Evolutionary conservation across 257 asterid species (phyloP).

Genomic region (Solanum paucissectum): DNA sequence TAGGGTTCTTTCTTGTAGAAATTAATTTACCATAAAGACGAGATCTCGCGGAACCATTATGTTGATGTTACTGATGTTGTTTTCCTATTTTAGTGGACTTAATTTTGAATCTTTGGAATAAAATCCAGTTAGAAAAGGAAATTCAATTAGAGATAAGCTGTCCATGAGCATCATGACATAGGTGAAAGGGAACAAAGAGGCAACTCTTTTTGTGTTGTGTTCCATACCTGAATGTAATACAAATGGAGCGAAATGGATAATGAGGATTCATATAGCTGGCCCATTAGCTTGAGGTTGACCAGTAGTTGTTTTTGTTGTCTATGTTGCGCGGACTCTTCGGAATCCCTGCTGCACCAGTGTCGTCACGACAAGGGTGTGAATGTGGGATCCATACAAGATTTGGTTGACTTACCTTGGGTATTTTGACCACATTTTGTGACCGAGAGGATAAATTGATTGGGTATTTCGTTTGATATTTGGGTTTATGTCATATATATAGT

Average conservation of each 20-base stretch:
- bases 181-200: neutral
- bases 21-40: neutral
- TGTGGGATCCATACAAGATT: neutral
- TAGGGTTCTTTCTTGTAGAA: neutral
- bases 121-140: too few species aligned
- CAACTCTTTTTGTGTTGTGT: neutral
- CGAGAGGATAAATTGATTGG: neutral
- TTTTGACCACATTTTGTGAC: neutral
- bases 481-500: neutral
- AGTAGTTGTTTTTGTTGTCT: neutral
- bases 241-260: neutral
- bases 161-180: neutral
- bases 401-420: neutral
- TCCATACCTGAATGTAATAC: neutral
- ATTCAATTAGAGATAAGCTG: too few species aligned
- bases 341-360: neutral
- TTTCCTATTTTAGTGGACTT: neutral
- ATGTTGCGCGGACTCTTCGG: neutral
- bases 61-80: neutral
- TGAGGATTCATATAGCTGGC: neutral
- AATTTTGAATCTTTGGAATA: neutral
- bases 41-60: neutral
- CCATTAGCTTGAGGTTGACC: neutral
- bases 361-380: neutral
- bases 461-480: neutral